Conservation (phyloP, 2,329 filamentous ascomycete genomes). For the Rhynchosporium secalis region DNA sequence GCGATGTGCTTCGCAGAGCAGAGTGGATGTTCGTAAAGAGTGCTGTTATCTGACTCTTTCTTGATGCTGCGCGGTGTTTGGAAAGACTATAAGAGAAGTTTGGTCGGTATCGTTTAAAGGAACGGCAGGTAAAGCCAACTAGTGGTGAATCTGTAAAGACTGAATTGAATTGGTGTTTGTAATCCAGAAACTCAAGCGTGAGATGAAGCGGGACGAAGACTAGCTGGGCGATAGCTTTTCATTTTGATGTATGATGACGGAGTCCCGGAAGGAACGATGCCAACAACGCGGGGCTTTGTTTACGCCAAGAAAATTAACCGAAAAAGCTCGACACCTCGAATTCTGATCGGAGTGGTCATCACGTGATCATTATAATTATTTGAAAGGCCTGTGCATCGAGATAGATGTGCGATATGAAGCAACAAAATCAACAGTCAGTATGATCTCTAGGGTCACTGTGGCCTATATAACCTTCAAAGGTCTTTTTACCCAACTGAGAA, state of each 20-base stretch:
- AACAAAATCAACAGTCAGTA: too few species aligned
- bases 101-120: too few species aligned
- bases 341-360: neutral
- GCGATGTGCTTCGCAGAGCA: neutral
- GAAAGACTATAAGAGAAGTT: neutral
- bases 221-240: neutral
- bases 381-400: neutral
- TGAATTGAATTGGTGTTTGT: too few species aligned
- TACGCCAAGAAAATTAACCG: neutral
- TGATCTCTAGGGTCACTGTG: too few species aligned
- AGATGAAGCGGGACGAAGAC: too few species aligned
- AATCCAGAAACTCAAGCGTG: too few species aligned
- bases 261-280: too few species aligned
- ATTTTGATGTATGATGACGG: neutral
- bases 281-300: neutral
- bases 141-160: too few species aligned
- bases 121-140: too few species aligned
- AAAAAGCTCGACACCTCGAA: neutral
- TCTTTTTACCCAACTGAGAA: too few species aligned
- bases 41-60: too few species aligned
- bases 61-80: neutral
- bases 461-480: too few species aligned
- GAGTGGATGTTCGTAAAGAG: neutral
- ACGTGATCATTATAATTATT: neutral
- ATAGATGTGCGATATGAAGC: neutral